Conservation (phyloP, 805 yeast genomes). For the Dipodascus geniculatus region DNA sequence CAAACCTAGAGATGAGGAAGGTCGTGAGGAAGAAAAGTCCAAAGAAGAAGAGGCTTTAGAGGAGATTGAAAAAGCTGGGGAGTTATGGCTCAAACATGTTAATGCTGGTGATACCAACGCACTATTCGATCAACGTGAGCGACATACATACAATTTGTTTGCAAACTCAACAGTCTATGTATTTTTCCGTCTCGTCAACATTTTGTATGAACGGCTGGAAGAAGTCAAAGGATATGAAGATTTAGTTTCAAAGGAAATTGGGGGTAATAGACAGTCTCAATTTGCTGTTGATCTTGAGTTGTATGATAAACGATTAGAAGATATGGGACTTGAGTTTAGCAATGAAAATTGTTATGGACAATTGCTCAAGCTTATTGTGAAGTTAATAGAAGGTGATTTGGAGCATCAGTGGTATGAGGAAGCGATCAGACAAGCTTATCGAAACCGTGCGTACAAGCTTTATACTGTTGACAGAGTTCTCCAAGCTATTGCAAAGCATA, state of each 20-base stretch:
- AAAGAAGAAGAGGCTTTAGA: constrained; percentile 3
- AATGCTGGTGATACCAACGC: constrained; percentile 7
- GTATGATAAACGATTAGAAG: constrained; percentile 67
- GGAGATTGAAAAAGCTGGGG: constrained; percentile 35
- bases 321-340: constrained; percentile 59
- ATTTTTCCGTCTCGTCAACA: constrained; percentile 75
- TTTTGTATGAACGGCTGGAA: constrained; percentile 64
- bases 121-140: constrained; percentile 17
- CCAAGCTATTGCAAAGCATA: constrained; percentile 72
- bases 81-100: constrained; percentile 38
- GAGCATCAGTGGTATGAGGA: constrained; percentile 96
- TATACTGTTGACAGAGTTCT: constrained; percentile 90
- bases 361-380: constrained; percentile 60
- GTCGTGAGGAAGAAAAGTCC: constrained; percentile 7
- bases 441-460: constrained; percentile 84
- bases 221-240: constrained; percentile 67
- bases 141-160: constrained; percentile 56
- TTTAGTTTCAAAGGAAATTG: constrained; percentile 62
- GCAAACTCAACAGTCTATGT: constrained; percentile 83
- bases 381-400: constrained; percentile 74
- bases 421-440: constrained; percentile 84
- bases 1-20: constrained; percentile 9
- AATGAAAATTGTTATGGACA: constrained; percentile 46
- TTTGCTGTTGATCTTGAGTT: constrained; percentile 84
- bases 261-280: constrained; percentile 30